Conservation (phyloP, 306 rosid species). For the Cercis canadensis region DNA sequence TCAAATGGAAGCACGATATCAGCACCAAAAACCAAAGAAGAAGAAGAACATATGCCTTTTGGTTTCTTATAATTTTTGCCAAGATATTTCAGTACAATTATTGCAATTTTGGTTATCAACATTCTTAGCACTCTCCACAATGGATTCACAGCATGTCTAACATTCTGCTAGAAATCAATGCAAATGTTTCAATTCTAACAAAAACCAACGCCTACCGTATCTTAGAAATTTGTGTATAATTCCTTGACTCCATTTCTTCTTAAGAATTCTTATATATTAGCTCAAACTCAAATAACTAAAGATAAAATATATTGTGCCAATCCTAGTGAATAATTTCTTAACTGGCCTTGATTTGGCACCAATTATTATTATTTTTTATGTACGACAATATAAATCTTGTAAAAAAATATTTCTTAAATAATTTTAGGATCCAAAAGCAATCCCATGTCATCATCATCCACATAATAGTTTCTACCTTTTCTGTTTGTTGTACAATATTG, state of each 20-base stretch:
- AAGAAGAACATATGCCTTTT: not conserved
- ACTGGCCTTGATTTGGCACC: not conserved
- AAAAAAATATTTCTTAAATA: not conserved
- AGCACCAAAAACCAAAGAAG: not conserved
- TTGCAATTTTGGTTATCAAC: not conserved
- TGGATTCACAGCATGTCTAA: too few relatives aligned
- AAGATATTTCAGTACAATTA: not conserved
- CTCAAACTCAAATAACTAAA: conserved; percentile 8
- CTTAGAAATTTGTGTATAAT: not conserved
- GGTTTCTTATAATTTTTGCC: too few relatives aligned
- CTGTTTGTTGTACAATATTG: conserved; percentile 70
- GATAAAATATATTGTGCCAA: not conserved
- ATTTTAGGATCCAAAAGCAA: not conserved
- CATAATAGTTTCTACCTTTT: conserved; percentile 61
- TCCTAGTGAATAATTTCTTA: not conserved
- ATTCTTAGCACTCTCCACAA: too few relatives aligned
- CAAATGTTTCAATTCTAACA: not conserved
- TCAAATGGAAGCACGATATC: conserved; percentile 10
- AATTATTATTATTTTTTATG: too few relatives aligned
- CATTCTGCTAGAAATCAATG: not conserved
- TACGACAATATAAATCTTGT: too few relatives aligned
- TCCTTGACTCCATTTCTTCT: not conserved
- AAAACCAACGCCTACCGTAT: conserved; percentile 13
- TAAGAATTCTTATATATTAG: not conserved
- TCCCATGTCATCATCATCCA: not conserved